Evolutionary conservation across 2,329 filamentous ascomycete species (phyloP), one percentile per base, ranked within the genome.

Genomic region (Xylariales sp.): DNA sequence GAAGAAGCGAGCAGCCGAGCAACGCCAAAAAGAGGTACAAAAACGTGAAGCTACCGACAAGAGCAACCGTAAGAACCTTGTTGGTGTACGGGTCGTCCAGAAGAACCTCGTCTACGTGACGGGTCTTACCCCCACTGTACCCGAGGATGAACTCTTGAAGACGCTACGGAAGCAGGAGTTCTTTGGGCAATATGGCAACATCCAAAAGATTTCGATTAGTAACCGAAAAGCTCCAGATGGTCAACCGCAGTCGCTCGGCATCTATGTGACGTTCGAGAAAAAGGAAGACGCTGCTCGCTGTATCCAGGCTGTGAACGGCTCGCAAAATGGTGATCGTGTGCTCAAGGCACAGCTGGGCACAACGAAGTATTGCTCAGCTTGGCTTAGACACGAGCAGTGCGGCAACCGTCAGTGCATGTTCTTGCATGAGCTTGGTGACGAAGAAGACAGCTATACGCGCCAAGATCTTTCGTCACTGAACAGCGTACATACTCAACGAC

Each of bases 61-160:
- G 46, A 85, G 95, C 46, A 95, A 88, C 62, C 86, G 93, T 49
- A 97, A 97, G 63, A 95, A 96, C 59, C 78, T 98, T 20, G 88
- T 95, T 40, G 93, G 93, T 43, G 87, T 98, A 36, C 82, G 93
- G 36, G 93, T 98, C 32, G 88, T 97, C 29, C 93, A 98, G 66
- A 97, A 97, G 71, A 98, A 98, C 60, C 79, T 98, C 33, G 93
- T 98, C 50, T 98, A 98, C 64, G 91, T 98, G 49, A 95, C 94
- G 25, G 93, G 93, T 38, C 74, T 98, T 19, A 94, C 87, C 48
- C 93, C 93, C 10, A 90, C 85, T 24, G 88, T 94, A 47, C 84
- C 88, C 49, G 93, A 98, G 65, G 90, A 97, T 60, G 88, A 91
- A 53, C 73, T 98, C 3, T 76, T 97, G 34, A 88, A 91, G 63